Base-by-base conservation (phyloP, 345 rosid species). In the Moringa oleifera region DNA sequence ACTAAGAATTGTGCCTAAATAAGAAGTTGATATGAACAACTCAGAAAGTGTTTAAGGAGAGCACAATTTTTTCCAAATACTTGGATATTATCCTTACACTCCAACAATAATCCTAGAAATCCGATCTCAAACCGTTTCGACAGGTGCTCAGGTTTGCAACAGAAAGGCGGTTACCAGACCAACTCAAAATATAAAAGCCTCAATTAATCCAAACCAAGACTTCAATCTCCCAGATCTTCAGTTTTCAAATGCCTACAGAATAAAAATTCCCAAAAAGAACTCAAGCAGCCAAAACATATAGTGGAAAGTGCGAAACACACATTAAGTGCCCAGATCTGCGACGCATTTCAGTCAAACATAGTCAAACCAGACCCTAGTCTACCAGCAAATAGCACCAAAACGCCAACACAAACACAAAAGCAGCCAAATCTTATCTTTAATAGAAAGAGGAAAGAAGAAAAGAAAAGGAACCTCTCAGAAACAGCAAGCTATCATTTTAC, bases 271-370 rank as follows among this genome's bases (percentile, higher is more conserved):
- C n/a, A 33, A 37, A 59, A 59, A 24, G 18, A 54, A 65, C 47
- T 41, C 47, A 41, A 41, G 12, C 12, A 15, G 12, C 6, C 6
- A 41, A 41, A 41, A 41, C 6, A 7, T 15, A 41, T 2, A 15
- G 9, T 15, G 1, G 47, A 41, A 1, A 41, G 12, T 11, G 12
- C 18, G 1, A 58, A 25, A 62, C 0, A 58, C 47, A 53, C 11
- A 51, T 2, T n/a, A 45, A 53, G 33, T 18, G 31, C 41, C 18
- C 61, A 70, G 68, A 74, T 61, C 74, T 47, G 52, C n/a, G 41
- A 25, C 16, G 23, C 68, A 66, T 55, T 46, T 54, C 16, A 55
- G 53, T 20, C 53, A 18, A 46, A 49, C 11, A 22, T 52, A 11
- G 9, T 41, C 9, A 41, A 4, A 41, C 1, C 6, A 41, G 9